These are phyloP conservation scores for Aspergillus ochraceus DNA, from an alignment of 2,329 filamentous ascomycete genomes.

Conservation along the genomic window DNA sequence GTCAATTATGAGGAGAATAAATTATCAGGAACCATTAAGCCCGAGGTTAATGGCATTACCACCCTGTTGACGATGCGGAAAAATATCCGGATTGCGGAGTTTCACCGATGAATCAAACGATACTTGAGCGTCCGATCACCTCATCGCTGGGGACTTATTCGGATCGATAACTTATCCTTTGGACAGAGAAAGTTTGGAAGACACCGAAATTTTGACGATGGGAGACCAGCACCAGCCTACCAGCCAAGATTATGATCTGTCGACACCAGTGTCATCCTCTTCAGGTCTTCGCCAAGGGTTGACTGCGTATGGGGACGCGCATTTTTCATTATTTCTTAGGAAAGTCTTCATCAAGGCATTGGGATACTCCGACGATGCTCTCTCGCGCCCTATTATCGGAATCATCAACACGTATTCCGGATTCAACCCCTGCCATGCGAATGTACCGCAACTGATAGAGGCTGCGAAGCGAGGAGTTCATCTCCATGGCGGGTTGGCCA, in stretches of 20 bases:
- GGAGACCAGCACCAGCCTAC: background rate
- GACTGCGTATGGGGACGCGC: conserved; percentile 69
- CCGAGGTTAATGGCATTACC: background rate
- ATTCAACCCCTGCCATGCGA: conserved; percentile 75
- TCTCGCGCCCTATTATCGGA: conserved; percentile 70
- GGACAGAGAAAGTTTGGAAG: no score
- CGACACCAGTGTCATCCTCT: conserved; percentile 50
- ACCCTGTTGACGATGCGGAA: background rate
- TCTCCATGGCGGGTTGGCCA: conserved; percentile 64
- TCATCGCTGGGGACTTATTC: background rate
- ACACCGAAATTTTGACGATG: background rate
- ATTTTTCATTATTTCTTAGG: conserved; percentile 72
- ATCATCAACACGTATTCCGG: conserved; percentile 72
- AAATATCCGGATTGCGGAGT: background rate
- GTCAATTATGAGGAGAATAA: no score
- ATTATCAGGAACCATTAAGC: background rate
- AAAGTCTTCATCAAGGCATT: conserved; percentile 78
- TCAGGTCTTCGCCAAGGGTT: conserved; percentile 64
- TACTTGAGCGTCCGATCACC: background rate
- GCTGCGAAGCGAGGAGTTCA: conserved; percentile 69
- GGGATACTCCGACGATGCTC: conserved; percentile 70
- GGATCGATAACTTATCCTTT: no score
- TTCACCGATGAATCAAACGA: background rate
- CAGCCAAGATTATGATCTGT: conserved; percentile 60
- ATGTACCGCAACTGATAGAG: conserved; percentile 69